Conservation (phyloP, 2,329 filamentous ascomycete species). For the Emydomyces testavorans region DNA sequence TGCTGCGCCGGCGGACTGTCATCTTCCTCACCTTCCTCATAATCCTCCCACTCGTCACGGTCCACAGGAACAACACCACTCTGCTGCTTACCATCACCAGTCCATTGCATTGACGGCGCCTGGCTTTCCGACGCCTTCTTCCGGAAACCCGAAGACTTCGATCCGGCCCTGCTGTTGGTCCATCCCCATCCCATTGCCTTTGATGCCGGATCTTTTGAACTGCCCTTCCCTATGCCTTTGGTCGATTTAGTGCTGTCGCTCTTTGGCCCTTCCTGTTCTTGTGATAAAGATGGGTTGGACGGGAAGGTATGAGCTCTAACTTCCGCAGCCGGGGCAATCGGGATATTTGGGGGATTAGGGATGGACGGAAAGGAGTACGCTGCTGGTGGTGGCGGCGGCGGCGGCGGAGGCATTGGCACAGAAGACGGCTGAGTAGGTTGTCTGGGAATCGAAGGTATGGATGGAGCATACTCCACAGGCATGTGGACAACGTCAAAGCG, state of each 20-base stretch:
- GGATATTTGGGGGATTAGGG: neutral
- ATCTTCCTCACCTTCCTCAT: slow-evolving; percentile 1
- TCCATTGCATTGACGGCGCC: slow-evolving; percentile 6
- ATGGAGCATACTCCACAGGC: neutral
- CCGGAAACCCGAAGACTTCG: slow-evolving; percentile 1
- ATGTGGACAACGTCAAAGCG: neutral
- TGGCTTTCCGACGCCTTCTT: slow-evolving; percentile 7
- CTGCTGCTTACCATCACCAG: slow-evolving; percentile 12
- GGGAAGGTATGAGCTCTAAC: neutral
- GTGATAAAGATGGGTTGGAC: neutral
- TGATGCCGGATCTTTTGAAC: neutral
- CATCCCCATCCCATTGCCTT: slow-evolving; percentile 4
- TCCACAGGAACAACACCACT: slow-evolving; percentile 10
- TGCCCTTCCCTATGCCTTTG: neutral
- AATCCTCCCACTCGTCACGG: slow-evolving; percentile 2
- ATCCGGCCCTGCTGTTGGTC: neutral
- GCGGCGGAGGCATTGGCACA: neutral
- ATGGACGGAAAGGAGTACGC: neutral
- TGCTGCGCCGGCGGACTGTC: no score
- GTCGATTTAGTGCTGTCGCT: neutral
- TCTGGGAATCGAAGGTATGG: neutral
- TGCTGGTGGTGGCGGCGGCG: no score
- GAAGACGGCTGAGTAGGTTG: neutral
- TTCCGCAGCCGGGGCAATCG: neutral
- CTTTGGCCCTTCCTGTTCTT: neutral